Percentiles rank a stretch among this genome's conserved stretches.
Evolutionary conservation across 1,284 basidiomycete species (phyloP).

Genomic region (Trichosporon asahii): DNA sequence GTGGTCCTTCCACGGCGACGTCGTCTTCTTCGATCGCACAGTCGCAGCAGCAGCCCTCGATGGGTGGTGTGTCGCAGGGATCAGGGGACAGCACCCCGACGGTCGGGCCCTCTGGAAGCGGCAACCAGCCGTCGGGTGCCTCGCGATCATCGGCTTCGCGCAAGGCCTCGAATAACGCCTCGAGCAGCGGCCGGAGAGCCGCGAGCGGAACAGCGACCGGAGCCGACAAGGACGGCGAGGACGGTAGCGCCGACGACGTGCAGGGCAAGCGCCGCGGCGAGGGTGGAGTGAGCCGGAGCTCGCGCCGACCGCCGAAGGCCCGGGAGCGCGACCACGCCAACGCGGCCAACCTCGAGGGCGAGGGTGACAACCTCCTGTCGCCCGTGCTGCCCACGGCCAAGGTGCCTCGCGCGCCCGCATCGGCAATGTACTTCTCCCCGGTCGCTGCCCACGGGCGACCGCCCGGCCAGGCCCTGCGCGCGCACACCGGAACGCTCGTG

Average conservation of each 20-base stretch:
- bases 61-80: not conserved
- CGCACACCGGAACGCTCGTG: slow-evolving; percentile 78
- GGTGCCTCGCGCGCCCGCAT: slow-evolving; percentile 32
- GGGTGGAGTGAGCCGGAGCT: not conserved
- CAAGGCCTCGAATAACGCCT: not conserved
- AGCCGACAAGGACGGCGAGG: slow-evolving; percentile 19
- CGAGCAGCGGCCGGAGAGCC: slow-evolving; percentile 6
- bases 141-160: slow-evolving; percentile 4
- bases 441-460: slow-evolving; percentile 74
- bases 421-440: slow-evolving; percentile 79
- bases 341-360: slow-evolving; percentile 6
- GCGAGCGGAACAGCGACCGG: not conserved
- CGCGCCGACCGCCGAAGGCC: slow-evolving; percentile 21
- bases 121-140: not conserved
- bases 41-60: not conserved
- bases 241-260: slow-evolving; percentile 14
- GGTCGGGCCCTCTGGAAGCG: not conserved
- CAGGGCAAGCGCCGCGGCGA: slow-evolving; percentile 13
- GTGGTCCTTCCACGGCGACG: not conserved
- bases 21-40: slow-evolving; percentile 6
- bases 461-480: slow-evolving; percentile 71
- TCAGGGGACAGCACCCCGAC: slow-evolving; percentile 4
- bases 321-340: slow-evolving; percentile 20
- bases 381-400: slow-evolving; percentile 30
- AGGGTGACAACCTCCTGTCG: slow-evolving; percentile 13